A percentile compares a stretch with the other conserved stretches of the same genome.
Conservation (phyloP, 352 stramenopile genomes). For the Phytophthora lateralis region DNA sequence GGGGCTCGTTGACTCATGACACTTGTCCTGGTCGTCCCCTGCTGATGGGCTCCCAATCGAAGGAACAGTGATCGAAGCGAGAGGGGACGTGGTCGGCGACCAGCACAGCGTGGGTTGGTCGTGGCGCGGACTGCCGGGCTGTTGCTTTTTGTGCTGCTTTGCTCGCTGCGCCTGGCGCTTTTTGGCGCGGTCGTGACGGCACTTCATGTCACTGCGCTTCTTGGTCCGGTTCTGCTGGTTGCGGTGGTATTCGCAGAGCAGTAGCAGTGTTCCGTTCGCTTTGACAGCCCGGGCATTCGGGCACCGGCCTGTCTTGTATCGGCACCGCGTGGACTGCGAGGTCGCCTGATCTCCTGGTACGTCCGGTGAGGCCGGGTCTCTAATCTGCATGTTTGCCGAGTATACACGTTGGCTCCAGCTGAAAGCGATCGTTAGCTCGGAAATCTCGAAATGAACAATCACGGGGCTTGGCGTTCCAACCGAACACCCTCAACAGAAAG, state of each 20-base stretch:
- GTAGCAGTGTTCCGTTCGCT: slow-evolving; percentile 69
- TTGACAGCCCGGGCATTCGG: slow-evolving; percentile 75
- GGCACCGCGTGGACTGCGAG: slow-evolving; percentile 44
- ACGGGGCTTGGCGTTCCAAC: background rate
- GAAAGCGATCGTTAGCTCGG: slow-evolving; percentile 7
- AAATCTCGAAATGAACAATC: slow-evolving; percentile 33
- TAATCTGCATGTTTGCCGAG: slow-evolving; percentile 20
- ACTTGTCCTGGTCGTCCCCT: slow-evolving; percentile 8
- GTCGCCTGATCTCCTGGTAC: background rate
- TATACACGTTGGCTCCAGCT: background rate
- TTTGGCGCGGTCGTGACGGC: slow-evolving; percentile 64
- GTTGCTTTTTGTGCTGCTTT: slow-evolving; percentile 22
- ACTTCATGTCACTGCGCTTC: slow-evolving; percentile 86
- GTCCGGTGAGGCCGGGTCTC: background rate
- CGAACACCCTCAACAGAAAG: slow-evolving; percentile 9
- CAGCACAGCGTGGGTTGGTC: slow-evolving; percentile 1
- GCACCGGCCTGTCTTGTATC: slow-evolving; percentile 85
- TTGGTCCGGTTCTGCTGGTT: slow-evolving; percentile 88
- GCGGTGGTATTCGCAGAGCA: slow-evolving; percentile 85
- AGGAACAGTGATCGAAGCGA: slow-evolving; percentile 21
- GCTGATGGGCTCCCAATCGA: background rate
- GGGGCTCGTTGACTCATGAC: slow-evolving; percentile 30
- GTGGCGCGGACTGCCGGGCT: background rate
- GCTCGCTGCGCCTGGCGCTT: slow-evolving; percentile 54
- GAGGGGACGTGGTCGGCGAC: slow-evolving; percentile 8